Evolutionary conservation across 1,284 basidiomycete genomes (phyloP), one percentile per base, ranked within the genome.

Genomic region (Pseudozyma sp.): DNA sequence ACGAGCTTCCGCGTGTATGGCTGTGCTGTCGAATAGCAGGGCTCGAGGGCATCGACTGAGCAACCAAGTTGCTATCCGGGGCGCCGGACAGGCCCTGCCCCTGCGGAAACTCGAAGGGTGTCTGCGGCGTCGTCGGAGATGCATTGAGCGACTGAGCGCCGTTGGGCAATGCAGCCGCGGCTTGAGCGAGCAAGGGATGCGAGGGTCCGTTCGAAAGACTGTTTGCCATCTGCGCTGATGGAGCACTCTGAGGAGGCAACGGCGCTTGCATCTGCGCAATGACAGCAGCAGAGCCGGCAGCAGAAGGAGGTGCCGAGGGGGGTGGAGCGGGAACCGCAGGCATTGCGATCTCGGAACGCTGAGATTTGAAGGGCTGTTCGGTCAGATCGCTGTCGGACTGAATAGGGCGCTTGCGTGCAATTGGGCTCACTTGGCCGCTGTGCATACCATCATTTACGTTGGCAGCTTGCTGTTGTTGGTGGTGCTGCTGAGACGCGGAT

Each of bases 51-150:
- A 70, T 76, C 5, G 65, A 64, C 52, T 72, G 69, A 9, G 61
- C 48, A 6, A 60, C 53, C 0, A 51, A 19, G n/a, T 25, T 60
- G 49, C 49, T 61, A 38, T 49, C 66, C 18, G 38, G 6, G 9
- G 54, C 39, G 18, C 51, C 39, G 38, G 70, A 36, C 44, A 72
- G 34, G n/a, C 31, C 21, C 16, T 56, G 65, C 4, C 44, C 48
- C 34, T 63, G 70, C 13, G 74, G 62, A 31, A 76, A 76, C 56
- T 76, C 74, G 39, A 76, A 76, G 8, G 69, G 69, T 11, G 70
- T 72, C 31, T 76, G 74, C 11, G 74, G 74, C 48, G 74, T 76
- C 12, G 65, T 64, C 0, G 74, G 74, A 13, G 74, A 76, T 21
- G 61, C 63, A 25, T 62, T 59, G 34, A 70, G 72, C 52, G 72